A percentile compares a stretch with the other conserved stretches of the same genome.
Evolutionary conservation across 208 protist species (phyloP).

Genomic region (Wallacemonas sp.): DNA sequence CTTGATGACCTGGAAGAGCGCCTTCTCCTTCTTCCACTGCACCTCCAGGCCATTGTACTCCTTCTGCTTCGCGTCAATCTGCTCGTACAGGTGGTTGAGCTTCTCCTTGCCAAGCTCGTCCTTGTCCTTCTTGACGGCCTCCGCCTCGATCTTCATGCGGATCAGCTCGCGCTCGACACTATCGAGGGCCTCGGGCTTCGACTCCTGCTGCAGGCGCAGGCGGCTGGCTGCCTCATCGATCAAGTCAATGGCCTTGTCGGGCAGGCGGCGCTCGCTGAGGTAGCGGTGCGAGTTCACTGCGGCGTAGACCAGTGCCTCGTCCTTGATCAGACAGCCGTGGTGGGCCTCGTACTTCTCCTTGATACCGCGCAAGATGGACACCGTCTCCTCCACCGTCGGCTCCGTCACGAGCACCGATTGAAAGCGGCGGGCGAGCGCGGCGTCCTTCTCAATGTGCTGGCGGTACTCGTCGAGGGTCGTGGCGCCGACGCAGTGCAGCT

Average conservation of each 20-base stretch:
- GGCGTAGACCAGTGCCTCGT: slow-evolving; percentile 90
- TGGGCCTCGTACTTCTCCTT: slow-evolving; percentile 94
- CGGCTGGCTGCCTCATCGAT: slow-evolving; percentile 97
- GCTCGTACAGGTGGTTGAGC: slow-evolving; percentile 70
- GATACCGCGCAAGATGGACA: slow-evolving; percentile 97
- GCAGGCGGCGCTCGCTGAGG: slow-evolving; percentile 96
- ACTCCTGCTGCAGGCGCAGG: slow-evolving; percentile 94
- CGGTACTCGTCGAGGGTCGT: slow-evolving; percentile 98
- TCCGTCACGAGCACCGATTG: slow-evolving; percentile 97
- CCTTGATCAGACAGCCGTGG: slow-evolving; percentile 91
- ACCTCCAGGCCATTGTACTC: slow-evolving; percentile 85
- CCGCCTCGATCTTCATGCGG: slow-evolving; percentile 92
- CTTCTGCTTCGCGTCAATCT: slow-evolving; percentile 74
- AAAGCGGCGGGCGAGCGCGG: slow-evolving; percentile 98
- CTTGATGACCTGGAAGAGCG: slow-evolving; percentile 89
- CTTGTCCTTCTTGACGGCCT: slow-evolving; percentile 94
- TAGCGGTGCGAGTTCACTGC: slow-evolving; percentile 95
- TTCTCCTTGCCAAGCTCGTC: slow-evolving; percentile 89
- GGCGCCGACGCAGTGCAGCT: slow-evolving; percentile 97
- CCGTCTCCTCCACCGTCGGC: slow-evolving; percentile 96
- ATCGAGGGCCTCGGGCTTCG: slow-evolving; percentile 96
- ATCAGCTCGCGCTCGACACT: slow-evolving; percentile 91
- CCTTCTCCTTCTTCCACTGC: slow-evolving; percentile 88
- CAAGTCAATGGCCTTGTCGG: slow-evolving; percentile 99
- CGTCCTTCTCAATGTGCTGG: slow-evolving; percentile 98